Evolutionary conservation across 208 protist genomes (phyloP).

Genomic region (Crithidia bombi): DNA sequence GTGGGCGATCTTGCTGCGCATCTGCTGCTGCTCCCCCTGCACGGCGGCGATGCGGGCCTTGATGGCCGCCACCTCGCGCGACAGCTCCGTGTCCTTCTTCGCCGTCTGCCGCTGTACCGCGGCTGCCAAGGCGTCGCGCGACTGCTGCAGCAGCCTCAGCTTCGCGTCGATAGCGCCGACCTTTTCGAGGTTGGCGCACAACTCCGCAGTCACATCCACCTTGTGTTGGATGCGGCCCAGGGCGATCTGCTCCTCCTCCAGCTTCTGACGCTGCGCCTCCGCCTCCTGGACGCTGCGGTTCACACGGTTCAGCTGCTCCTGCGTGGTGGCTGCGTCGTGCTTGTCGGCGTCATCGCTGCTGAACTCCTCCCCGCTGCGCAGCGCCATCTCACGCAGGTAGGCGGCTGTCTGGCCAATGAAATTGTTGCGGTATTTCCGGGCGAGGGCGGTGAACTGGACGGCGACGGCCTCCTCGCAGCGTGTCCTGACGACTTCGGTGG

Average conservation of each 20-base stretch:
- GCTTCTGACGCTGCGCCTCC: slow-evolving; percentile 42
- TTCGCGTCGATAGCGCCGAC: slow-evolving; percentile 55
- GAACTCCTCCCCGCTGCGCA: slow-evolving; percentile 49
- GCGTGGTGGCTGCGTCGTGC: slow-evolving; percentile 27
- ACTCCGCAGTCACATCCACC: slow-evolving; percentile 59
- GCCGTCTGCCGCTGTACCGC: slow-evolving; percentile 25
- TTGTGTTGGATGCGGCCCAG: slow-evolving; percentile 62
- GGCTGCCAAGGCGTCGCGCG: slow-evolving; percentile 44
- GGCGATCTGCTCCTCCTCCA: slow-evolving; percentile 64
- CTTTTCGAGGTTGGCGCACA: slow-evolving; percentile 63
- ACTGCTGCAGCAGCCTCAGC: slow-evolving; percentile 56
- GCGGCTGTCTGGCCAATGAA: slow-evolving; percentile 78
- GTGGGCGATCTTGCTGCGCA: slow-evolving; percentile 60
- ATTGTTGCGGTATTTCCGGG: slow-evolving; percentile 73
- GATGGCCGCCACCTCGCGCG: slow-evolving; percentile 61
- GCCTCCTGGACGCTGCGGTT: slow-evolving; percentile 57
- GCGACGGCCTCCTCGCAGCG: slow-evolving; percentile 61
- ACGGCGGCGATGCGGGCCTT: slow-evolving; percentile 54
- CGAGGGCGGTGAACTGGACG: slow-evolving; percentile 72
- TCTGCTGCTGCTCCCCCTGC: slow-evolving; percentile 60
- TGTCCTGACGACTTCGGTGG: slow-evolving; percentile 50
- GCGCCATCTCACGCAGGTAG: slow-evolving; percentile 79
- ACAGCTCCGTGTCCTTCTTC: slow-evolving; percentile 44
- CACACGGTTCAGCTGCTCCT: slow-evolving; percentile 59
- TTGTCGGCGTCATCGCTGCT: slow-evolving; percentile 18